A percentile compares a stretch with the other conserved stretches of the same genome.
Evolutionary conservation across 2,329 filamentous ascomycete genomes (phyloP).

Genomic region (Apiospora phragmitis): DNA sequence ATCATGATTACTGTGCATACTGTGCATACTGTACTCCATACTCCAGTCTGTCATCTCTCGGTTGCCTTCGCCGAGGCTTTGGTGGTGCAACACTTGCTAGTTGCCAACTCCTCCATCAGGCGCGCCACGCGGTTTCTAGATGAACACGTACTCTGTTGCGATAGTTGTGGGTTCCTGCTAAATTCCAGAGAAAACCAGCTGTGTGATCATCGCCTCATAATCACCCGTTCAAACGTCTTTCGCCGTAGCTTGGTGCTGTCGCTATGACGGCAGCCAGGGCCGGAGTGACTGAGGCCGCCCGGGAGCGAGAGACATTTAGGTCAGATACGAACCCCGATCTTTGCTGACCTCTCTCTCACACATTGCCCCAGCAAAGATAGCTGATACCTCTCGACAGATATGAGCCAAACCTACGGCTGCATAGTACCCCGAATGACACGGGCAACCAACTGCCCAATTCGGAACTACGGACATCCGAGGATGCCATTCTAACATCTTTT

Average conservation of each 20-base stretch:
- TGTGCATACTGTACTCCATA: background rate
- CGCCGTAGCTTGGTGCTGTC: background rate
- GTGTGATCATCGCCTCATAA: background rate
- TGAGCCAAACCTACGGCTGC: background rate
- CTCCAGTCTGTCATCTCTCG: background rate
- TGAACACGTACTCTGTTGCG: background rate
- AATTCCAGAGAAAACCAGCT: background rate
- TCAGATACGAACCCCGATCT: background rate
- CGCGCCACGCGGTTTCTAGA: background rate
- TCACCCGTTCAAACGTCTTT: background rate
- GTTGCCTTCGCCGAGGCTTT: background rate
- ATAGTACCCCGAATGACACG: background rate
- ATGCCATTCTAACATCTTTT: conserved; percentile 43
- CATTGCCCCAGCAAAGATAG: background rate
- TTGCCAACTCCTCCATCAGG: background rate
- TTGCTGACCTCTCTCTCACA: background rate
- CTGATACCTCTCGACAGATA: background rate
- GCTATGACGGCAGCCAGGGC: background rate
- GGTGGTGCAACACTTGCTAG: background rate
- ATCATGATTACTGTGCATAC: background rate
- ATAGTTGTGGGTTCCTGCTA: background rate
- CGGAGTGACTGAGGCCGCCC: background rate
- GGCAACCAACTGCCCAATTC: background rate
- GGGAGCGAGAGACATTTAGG: background rate
- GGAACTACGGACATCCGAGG: background rate